Conservation (phyloP, 2,329 filamentous ascomycete genomes). For the Diaporthe velutina region DNA sequence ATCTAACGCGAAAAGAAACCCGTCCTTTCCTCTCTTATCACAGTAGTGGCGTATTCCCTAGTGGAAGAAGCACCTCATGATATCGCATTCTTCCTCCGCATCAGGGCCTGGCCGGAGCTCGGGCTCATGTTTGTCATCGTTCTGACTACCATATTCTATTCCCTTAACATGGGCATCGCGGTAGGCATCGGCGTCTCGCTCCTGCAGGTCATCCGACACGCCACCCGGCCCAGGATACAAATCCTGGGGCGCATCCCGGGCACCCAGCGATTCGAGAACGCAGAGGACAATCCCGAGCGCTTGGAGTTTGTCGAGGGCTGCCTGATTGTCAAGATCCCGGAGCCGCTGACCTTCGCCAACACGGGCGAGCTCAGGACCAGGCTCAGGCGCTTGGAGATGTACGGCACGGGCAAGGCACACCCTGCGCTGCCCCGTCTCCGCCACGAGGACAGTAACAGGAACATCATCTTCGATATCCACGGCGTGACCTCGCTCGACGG, state of each 20-base stretch:
- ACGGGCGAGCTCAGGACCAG: conserved; percentile 91
- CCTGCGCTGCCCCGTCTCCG: conserved; percentile 87
- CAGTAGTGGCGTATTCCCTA: conserved; percentile 92
- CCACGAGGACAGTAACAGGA: conserved; percentile 84
- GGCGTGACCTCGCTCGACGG: conserved; percentile 97
- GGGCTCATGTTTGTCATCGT: conserved; percentile 92
- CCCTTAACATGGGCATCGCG: conserved; percentile 91
- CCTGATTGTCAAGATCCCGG: conserved; percentile 96
- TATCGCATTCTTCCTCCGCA: conserved; percentile 87
- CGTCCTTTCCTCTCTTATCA: conserved; percentile 93
- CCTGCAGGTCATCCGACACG: conserved; percentile 89
- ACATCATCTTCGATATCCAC: conserved; percentile 97
- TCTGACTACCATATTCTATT: conserved; percentile 93
- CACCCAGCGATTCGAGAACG: conserved; percentile 87
- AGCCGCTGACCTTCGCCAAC: conserved; percentile 96
- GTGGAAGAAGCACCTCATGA: conserved; percentile 97
- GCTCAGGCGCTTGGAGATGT: conserved; percentile 85
- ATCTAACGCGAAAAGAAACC: conserved; percentile 76
- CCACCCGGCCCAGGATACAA: conserved; percentile 93
- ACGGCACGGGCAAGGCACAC: conserved; percentile 87
- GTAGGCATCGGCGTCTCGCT: conserved; percentile 93
- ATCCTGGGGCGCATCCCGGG: conserved; percentile 92
- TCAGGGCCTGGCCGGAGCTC: conserved; percentile 89
- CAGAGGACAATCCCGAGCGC: conserved; percentile 77
- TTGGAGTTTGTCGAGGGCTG: conserved; percentile 93